Percentiles rank a stretch among this genome's conserved stretches.
Evolutionary conservation across 495 filamentous ascomycete species (phyloP).

Genomic region (Corynascus novoguineensis): DNA sequence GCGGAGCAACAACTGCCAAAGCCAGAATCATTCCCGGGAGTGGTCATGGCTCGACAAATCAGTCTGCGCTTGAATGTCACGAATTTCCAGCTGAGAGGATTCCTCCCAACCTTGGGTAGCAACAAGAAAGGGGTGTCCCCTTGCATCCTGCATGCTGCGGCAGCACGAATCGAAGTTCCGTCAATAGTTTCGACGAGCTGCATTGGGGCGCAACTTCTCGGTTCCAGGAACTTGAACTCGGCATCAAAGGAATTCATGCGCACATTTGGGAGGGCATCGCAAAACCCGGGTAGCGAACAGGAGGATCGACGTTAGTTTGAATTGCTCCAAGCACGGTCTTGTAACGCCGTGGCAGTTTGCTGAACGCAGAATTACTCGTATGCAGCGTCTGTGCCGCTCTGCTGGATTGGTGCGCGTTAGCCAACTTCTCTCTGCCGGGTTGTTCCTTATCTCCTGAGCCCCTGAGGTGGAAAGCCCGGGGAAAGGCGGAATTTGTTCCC

Average conservation of each 20-base stretch:
- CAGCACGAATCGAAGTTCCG: neutral
- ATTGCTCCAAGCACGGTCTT: slow-evolving; percentile 1
- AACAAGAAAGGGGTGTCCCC: neutral
- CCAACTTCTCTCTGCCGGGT: slow-evolving; percentile 25
- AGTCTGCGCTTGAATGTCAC: neutral
- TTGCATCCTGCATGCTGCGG: slow-evolving; percentile 9
- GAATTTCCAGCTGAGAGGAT: neutral
- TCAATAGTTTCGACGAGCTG: slow-evolving; percentile 4
- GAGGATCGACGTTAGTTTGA: slow-evolving; percentile 5
- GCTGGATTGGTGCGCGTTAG: neutral
- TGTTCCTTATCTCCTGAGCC: slow-evolving; percentile 39
- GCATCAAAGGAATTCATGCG: slow-evolving; percentile 4
- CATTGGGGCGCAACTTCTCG: neutral
- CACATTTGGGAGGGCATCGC: neutral
- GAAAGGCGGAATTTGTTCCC: neutral
- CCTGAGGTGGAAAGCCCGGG: neutral
- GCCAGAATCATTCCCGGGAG: neutral
- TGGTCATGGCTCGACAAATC: neutral
- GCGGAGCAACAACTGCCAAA: neutral
- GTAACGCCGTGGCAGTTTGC: neutral
- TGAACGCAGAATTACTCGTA: slow-evolving; percentile 2
- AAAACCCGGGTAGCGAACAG: slow-evolving; percentile 4
- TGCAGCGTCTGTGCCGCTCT: slow-evolving; percentile 7
- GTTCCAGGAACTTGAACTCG: neutral
- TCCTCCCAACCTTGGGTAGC: slow-evolving; percentile 1